phyloP scores from a whole-genome alignment of 2,329 filamentous ascomycete genomes.

The Diaporthe sp. region DNA sequence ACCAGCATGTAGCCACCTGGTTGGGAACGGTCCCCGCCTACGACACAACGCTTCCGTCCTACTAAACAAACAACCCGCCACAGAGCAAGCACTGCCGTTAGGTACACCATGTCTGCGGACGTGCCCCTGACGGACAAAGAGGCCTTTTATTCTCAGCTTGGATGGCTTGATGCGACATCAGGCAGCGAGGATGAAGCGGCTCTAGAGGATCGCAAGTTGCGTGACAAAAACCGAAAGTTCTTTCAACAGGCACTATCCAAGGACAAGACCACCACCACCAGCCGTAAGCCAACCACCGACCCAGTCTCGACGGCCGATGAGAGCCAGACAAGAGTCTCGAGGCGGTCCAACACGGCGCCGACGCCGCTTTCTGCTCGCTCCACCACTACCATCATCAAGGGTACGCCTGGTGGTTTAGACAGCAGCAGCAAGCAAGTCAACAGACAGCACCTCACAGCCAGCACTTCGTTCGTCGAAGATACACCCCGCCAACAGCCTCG shows the following conservation, averaged over 20 bases:
- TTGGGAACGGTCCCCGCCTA: neutral
- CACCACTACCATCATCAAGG: constrained; percentile 6
- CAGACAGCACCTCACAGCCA: constrained; percentile 32
- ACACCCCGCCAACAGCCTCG: constrained; percentile 48
- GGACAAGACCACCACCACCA: constrained; percentile 27
- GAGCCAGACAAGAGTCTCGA: neutral
- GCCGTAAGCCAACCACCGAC: neutral
- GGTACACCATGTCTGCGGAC: constrained; percentile 21
- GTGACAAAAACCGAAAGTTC: constrained; percentile 49
- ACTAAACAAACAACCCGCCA: neutral
- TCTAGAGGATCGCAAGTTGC: constrained; percentile 47
- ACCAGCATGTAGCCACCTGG: neutral
- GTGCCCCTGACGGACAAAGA: constrained; percentile 56
- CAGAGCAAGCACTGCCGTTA: neutral
- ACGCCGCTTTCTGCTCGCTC: neutral
- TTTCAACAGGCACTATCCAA: constrained; percentile 38
- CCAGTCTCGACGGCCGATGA: neutral
- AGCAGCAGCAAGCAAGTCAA: constrained; percentile 12
- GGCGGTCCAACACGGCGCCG: constrained; percentile 17
- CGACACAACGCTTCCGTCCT: neutral
- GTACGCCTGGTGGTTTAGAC: constrained; percentile 17
- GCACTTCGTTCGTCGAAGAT: constrained; percentile 48
- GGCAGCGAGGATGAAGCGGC: constrained; percentile 49
- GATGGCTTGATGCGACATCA: constrained; percentile 45
- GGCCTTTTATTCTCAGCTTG: constrained; percentile 61